phyloP scores from a whole-genome alignment of 805 yeast genomes.

The Cyberlindnera xylosilytica region DNA sequence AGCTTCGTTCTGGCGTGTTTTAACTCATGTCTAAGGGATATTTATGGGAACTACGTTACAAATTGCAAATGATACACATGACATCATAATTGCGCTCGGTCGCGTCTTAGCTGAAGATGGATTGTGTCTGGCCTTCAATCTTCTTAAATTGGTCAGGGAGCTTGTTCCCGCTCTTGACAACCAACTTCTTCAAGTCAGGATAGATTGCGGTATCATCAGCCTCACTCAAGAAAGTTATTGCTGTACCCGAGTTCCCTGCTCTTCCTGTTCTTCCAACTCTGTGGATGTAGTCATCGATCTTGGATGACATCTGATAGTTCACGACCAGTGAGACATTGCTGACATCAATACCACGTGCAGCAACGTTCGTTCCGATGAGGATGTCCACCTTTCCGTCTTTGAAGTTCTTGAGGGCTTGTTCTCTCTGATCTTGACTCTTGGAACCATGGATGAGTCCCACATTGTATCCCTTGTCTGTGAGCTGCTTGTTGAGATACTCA shows the following conservation, averaged over 20 bases:
- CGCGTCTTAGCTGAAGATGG: too few relatives aligned
- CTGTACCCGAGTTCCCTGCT: conserved; percentile 79
- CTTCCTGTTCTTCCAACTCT: conserved; percentile 96
- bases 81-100: too few relatives aligned
- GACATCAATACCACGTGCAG: conserved; percentile 95
- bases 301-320: conserved; percentile 79
- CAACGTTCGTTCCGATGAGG: conserved; percentile 90
- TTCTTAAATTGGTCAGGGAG: conserved; percentile 23
- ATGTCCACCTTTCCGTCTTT: conserved; percentile 54
- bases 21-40: too few relatives aligned
- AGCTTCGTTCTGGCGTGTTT: too few relatives aligned
- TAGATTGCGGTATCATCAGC: conserved; percentile 58
- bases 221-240: conserved; percentile 69
- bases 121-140: conserved; percentile 2
- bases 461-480: conserved; percentile 43
- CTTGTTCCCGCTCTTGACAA: conserved; percentile 21
- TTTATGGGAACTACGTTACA: too few relatives aligned
- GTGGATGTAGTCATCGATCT: conserved; percentile 83
- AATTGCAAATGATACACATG: too few relatives aligned
- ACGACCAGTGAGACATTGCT: conserved; percentile 80
- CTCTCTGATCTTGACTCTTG: conserved; percentile 81
- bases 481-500: conserved; percentile 56
- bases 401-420: conserved; percentile 62
- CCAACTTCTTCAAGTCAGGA: conserved; percentile 22
- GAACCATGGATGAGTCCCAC: conserved; percentile 81